phyloP scores from a whole-genome alignment of 805 yeast species.

The Blastobotrys americana region DNA sequence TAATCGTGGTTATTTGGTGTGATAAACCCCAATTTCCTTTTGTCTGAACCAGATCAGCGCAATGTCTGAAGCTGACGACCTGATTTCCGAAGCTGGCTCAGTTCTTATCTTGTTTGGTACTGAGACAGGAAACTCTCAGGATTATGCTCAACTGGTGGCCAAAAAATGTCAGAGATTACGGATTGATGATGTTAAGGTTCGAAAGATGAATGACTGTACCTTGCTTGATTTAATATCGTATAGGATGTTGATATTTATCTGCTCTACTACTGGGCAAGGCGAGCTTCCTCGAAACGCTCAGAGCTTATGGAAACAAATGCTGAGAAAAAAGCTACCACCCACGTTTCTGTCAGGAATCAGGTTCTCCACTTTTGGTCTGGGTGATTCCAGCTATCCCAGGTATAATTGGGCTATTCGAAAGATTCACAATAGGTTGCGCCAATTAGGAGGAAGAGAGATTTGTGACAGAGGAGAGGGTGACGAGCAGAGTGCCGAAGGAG shows the following conservation, averaged over 20 bases:
- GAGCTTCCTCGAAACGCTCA: conserved; percentile 74
- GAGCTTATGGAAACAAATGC: conserved; percentile 67
- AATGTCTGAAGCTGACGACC: background rate
- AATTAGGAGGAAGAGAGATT: conserved; percentile 73
- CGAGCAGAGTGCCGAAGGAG: conserved; percentile 64
- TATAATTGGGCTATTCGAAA: conserved; percentile 85
- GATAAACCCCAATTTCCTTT: no score
- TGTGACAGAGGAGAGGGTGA: conserved; percentile 81
- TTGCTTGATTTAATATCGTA: conserved; percentile 31
- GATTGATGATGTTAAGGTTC: conserved; percentile 39
- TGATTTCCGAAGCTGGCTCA: conserved; percentile 11
- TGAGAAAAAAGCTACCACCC: conserved; percentile 55
- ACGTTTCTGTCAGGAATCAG: conserved; percentile 54
- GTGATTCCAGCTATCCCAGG: conserved; percentile 86
- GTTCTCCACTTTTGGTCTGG: conserved; percentile 78
- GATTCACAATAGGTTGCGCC: conserved; percentile 66
- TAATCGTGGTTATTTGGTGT: no score
- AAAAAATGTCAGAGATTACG: conserved; percentile 48
- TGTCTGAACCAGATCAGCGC: no score
- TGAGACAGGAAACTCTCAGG: conserved; percentile 89
- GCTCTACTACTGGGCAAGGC: conserved; percentile 95
- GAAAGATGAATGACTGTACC: conserved; percentile 55
- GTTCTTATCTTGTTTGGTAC: conserved; percentile 76
- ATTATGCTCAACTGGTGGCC: conserved; percentile 62
- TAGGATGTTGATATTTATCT: conserved; percentile 47